Base-by-base conservation (phyloP, 768 basidiomycete genomes). In the Chalciporus sphaerocephalus region DNA sequence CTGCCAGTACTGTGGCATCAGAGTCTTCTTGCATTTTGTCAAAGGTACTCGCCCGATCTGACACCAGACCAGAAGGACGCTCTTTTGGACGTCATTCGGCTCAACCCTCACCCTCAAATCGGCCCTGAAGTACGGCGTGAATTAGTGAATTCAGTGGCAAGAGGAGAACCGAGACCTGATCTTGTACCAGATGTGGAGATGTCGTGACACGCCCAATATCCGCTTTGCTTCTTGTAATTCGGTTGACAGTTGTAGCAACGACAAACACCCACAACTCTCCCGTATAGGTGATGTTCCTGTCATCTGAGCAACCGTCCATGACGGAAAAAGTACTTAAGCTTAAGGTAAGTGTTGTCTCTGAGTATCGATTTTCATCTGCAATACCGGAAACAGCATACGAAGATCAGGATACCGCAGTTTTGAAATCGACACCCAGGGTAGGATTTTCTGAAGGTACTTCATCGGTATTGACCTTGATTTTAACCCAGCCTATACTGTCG, bases 1-100 rank as follows among this genome's bases (percentile, higher is more conserved):
- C 75, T 98, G 23, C 95, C 96, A n/a, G 96, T 98, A 11, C 74
- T 99, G 10, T 99, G 96, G 96, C 92, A 99, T 64, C 96, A 99
- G 68, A 91, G 89, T 64, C 74, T 99, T 43, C 76, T 99, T 18
- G 91, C 94, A 3, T 97, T 98, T 63, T 83, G 80, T 30, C 96
- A 99, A 68, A 74, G 95, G 59, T 99, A 97, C 67, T 87, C 92
- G 6, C 81, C 87, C 15, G 94, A 98, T 68, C 64, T 99, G 56
- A 95, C 95, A 0, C 89, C 90, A 2, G 95, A 99, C 61, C 96
- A 99, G 59, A 98, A 98, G 65, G 92, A 97, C 61, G 92, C 95
- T 1, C 70, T 99, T n/a, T 69, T 97, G 43, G 95, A 98, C 55
- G 92, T 97, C 34, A 76, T 94, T 38, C 81, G 92, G 20, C 85